These are phyloP conservation scores for Lecanicillium sp. DNA, from an alignment of 2,329 filamentous ascomycete genomes.

Conservation along the genomic window DNA sequence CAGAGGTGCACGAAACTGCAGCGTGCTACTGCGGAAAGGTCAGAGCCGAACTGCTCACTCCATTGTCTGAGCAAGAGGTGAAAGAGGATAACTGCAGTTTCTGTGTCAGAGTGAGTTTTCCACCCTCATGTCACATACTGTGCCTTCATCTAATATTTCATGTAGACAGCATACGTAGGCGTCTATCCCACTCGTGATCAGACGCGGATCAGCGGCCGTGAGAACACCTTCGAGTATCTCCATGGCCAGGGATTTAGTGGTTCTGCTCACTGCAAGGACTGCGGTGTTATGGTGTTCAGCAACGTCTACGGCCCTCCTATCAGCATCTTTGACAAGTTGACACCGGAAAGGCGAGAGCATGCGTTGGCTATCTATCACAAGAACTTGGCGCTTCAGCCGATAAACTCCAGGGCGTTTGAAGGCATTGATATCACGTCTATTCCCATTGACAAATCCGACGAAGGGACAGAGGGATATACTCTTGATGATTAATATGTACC, in stretches of 20 bases:
- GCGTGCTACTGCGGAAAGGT: slow-evolving; percentile 25
- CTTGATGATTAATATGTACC: too few relatives aligned
- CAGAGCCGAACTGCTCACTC: slow-evolving; percentile 16
- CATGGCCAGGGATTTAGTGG: slow-evolving; percentile 19
- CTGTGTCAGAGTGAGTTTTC: slow-evolving; percentile 23
- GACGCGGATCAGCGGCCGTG: slow-evolving; percentile 22
- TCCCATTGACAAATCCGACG: too few relatives aligned
- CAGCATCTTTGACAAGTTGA: slow-evolving; percentile 22
- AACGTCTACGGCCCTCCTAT: slow-evolving; percentile 26
- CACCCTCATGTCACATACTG: background rate
- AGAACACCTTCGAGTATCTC: slow-evolving; percentile 23
- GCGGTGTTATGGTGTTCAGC: slow-evolving; percentile 24
- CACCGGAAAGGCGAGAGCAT: slow-evolving; percentile 22
- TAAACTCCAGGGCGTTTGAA: too few relatives aligned
- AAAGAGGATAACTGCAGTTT: slow-evolving; percentile 33
- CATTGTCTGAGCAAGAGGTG: slow-evolving; percentile 35
- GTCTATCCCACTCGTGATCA: slow-evolving; percentile 23
- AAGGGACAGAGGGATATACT: too few relatives aligned
- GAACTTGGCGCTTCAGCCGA: too few relatives aligned
- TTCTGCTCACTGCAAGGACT: slow-evolving; percentile 21
- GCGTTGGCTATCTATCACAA: too few relatives aligned
- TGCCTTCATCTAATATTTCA: background rate
- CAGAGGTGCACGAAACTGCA: slow-evolving; percentile 3
- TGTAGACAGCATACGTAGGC: slow-evolving; percentile 23
- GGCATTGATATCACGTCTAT: too few relatives aligned